These are phyloP conservation scores for Carex parvula DNA, from an alignment of 176 grass and related monocot species.

Conservation along the genomic window DNA sequence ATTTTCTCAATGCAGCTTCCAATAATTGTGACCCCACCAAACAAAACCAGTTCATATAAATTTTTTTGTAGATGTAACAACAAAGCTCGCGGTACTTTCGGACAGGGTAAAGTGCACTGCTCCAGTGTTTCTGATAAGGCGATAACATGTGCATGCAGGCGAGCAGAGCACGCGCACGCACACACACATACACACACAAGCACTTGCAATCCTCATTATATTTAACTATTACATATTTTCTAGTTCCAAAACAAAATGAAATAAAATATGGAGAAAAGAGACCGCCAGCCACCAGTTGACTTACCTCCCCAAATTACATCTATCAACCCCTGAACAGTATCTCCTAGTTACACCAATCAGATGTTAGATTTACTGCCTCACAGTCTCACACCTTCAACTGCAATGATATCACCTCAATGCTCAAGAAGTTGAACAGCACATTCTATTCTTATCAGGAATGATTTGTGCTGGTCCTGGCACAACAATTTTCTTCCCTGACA, in stretches of 20 bases:
- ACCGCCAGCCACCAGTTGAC: background rate
- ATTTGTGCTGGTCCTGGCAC: constrained; percentile 27
- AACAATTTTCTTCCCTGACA: constrained; percentile 25
- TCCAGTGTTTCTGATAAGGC: background rate
- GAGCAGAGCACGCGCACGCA: background rate
- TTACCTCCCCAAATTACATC: constrained; percentile 4
- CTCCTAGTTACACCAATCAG: constrained; percentile 18
- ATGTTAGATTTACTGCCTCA: constrained; percentile 15
- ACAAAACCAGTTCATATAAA: background rate
- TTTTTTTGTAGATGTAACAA: background rate
- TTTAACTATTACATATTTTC: constrained; percentile 10
- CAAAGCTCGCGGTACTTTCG: background rate
- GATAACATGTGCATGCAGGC: background rate
- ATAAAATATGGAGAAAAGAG: background rate
- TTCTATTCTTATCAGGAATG: constrained; percentile 16
- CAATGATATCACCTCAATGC: background rate
- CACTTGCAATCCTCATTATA: background rate
- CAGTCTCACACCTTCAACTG: constrained; percentile 9
- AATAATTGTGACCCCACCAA: background rate
- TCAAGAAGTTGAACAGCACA: constrained; percentile 24
- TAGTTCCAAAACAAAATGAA: background rate
- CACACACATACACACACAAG: background rate
- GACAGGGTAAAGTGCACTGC: background rate
- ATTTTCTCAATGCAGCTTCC: background rate
- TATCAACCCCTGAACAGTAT: background rate